Conservation (phyloP, 192 early-diverging fungal genomes). For the Coemansia sp. region DNA sequence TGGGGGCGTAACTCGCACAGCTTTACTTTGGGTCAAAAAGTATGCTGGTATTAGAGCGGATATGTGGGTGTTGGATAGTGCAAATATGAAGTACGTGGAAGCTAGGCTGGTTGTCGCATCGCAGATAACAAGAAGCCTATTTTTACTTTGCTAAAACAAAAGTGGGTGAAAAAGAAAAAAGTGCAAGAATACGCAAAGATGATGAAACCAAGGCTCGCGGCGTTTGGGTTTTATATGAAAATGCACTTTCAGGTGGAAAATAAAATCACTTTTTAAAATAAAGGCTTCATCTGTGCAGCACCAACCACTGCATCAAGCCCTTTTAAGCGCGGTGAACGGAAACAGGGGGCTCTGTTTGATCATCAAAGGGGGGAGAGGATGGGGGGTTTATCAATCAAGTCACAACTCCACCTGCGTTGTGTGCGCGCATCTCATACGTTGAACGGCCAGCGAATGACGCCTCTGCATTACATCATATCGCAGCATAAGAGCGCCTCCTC, state of each 20-base stretch:
- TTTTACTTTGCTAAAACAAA: background rate
- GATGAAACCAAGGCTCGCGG: background rate
- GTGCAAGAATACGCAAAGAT: background rate
- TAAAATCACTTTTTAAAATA: background rate
- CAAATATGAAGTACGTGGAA: background rate
- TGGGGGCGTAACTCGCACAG: background rate
- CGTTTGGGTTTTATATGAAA: background rate
- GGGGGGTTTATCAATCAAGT: background rate
- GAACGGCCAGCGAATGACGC: background rate
- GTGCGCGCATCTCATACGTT: background rate
- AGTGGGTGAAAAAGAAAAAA: slow-evolving; percentile 6
- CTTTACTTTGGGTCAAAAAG: background rate
- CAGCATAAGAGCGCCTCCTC: background rate
- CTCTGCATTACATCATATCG: background rate
- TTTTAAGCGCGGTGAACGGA: background rate
- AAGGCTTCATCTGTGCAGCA: background rate
- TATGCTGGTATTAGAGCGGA: background rate
- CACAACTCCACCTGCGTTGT: background rate
- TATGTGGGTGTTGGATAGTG: background rate
- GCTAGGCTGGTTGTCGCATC: slow-evolving; percentile 37
- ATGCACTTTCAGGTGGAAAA: background rate
- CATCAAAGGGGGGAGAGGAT: background rate
- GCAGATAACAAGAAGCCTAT: slow-evolving; percentile 14
- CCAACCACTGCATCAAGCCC: background rate
- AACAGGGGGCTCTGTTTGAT: background rate